Conservation (phyloP, 441 rosid species). For the Sinapis alba region DNA sequence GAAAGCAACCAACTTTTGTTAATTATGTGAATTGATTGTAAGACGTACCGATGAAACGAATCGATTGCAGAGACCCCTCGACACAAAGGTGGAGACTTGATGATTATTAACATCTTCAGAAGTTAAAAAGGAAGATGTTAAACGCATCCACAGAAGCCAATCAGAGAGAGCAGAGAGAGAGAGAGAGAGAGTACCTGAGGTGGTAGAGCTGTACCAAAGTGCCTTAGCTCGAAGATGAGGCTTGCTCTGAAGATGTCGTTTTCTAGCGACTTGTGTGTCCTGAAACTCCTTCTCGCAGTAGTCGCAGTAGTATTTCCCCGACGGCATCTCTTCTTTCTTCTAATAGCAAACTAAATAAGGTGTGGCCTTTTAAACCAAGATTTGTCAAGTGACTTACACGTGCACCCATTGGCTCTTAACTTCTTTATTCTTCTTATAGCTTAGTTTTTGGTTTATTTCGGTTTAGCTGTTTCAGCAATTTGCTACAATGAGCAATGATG, state of each 20-base stretch:
- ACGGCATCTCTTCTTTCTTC: constrained; percentile 43
- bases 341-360: background rate
- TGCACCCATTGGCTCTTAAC: background rate
- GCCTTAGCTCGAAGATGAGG: constrained; percentile 87
- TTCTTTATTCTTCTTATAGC: background rate
- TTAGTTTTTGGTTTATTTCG: background rate
- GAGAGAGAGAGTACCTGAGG: constrained; percentile 30
- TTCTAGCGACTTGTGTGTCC: constrained; percentile 74
- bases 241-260: constrained; percentile 79
- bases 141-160: background rate
- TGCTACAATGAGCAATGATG: background rate
- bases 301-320: constrained; percentile 73
- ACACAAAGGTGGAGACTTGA: constrained; percentile 33
- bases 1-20: background rate
- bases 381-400: background rate
- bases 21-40: background rate
- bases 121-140: background rate
- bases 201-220: constrained; percentile 61
- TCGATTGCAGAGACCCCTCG: constrained; percentile 65
- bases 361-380: background rate
- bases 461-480: background rate
- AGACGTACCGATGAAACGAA: constrained; percentile 57
- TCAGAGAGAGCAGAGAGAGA: background rate
- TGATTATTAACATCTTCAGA: constrained; percentile 37
- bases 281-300: constrained; percentile 89